Conservation (phyloP, 805 yeast genomes). For the Yamadazyma laniorum region DNA sequence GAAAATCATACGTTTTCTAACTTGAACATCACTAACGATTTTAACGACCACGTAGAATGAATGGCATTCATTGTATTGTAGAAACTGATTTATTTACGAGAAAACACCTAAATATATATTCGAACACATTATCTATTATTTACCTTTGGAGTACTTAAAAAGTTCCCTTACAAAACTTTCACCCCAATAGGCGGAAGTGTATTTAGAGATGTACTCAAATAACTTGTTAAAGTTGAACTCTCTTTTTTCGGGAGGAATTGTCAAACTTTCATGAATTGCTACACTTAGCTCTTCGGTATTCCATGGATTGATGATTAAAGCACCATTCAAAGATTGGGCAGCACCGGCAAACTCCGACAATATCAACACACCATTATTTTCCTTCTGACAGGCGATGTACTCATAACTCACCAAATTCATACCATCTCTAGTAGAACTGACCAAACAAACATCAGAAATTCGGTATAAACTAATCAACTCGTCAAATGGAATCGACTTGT, state of each 20-base stretch:
- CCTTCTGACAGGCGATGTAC: slow-evolving; percentile 92
- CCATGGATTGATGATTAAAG: slow-evolving; percentile 96
- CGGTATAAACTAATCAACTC: slow-evolving; percentile 88
- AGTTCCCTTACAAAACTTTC: slow-evolving; percentile 91
- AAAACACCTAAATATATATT: not conserved
- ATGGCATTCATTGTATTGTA: not conserved
- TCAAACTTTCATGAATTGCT: slow-evolving; percentile 82
- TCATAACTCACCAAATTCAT: slow-evolving; percentile 97
- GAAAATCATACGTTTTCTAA: slow-evolving; percentile 22
- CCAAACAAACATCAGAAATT: slow-evolving; percentile 85
- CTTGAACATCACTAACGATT: slow-evolving; percentile 13
- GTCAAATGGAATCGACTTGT: slow-evolving; percentile 84
- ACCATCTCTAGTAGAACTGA: slow-evolving; percentile 94
- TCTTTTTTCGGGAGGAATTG: slow-evolving; percentile 80
- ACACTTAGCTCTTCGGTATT: slow-evolving; percentile 90
- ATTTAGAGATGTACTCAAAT: slow-evolving; percentile 84
- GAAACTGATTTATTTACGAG: too few relatives aligned
- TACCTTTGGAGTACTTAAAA: slow-evolving; percentile 31
- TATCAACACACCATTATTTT: slow-evolving; percentile 80
- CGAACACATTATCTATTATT: slow-evolving; percentile 4
- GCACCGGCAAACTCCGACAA: slow-evolving; percentile 98
- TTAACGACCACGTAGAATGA: slow-evolving; percentile 21
- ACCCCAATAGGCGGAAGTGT: slow-evolving; percentile 97
- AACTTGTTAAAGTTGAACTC: slow-evolving; percentile 76
- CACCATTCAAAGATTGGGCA: slow-evolving; percentile 96